Evolutionary conservation across 371 early-diverging fungal genomes (phyloP), one percentile per base, ranked within the genome.

Genomic region (Haplosporangium sp.): DNA sequence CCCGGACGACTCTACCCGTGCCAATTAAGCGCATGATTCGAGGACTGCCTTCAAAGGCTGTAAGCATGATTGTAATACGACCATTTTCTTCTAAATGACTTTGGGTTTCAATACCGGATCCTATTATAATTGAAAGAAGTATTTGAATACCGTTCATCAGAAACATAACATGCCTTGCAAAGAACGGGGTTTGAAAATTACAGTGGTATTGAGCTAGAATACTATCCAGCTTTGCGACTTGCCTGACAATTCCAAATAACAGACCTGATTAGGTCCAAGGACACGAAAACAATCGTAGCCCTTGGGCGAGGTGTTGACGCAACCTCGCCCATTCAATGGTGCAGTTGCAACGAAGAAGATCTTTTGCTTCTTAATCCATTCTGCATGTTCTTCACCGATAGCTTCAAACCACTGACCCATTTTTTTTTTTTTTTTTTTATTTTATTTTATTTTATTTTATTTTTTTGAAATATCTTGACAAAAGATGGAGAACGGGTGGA

Each of bases 291-390:
- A 68, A 56, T 85, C 86, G 75, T 86, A 83, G 44, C 89, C 90
- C 66, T 88, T 88, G 53, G 90, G 90, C 19, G 90, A 90, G 37
- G 78, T 58, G 55, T 90, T 90, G 77, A 90, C 86, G 47, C 84
- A 85, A 3, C 87, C 86, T 57, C 66, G 55, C 27, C 66, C 74
- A 37, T 66, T 64, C 67, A 86, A 69, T 3, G 90, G 88, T 9
- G 89, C 86, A 0, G 87, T 82, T 8, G 83, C 87, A 13, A 89
- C 85, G 68, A 89, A 90, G 65, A 84, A 89, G 40, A 90, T 61
- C 62, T 85, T 81, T 58, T 90, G 90, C 70, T 86, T 81, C 57
- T 59, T 67, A 73, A 89, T 87, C 85, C 86, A 88, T 40, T 69
- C 75, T 13, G 71, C 71, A 67, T 77, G 83, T 15, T 83, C 63